Conservation (phyloP, 2,329 filamentous ascomycete genomes). For the Fusarium palustre region DNA sequence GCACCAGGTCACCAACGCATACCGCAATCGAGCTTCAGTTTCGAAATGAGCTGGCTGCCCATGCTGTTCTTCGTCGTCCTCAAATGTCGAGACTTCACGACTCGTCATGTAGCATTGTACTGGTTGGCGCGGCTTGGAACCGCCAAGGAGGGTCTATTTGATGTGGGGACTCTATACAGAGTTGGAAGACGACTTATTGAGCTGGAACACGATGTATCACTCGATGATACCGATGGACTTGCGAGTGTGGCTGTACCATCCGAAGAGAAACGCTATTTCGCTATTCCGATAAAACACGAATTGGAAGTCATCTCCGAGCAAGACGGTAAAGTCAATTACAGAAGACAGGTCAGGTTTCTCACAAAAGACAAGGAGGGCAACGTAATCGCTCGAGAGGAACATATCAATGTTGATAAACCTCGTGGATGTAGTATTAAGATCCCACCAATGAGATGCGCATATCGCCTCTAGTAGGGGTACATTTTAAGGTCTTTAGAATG, state of each 20-base stretch:
- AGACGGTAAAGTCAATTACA: background rate
- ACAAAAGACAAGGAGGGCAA: background rate
- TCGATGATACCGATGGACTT: background rate
- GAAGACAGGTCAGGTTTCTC: constrained; percentile 2
- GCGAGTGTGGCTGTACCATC: background rate
- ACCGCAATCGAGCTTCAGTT: background rate
- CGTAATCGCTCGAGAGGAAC: background rate
- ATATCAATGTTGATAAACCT: constrained; percentile 11
- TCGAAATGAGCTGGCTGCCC: constrained; percentile 15
- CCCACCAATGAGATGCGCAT: constrained; percentile 16
- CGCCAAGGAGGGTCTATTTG: constrained; percentile 17
- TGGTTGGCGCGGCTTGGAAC: background rate
- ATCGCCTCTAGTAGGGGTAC: too few relatives aligned
- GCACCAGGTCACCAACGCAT: too few relatives aligned
- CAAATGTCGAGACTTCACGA: background rate
- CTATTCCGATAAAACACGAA: constrained; percentile 7
- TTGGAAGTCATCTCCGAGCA: background rate
- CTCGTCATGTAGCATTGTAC: background rate
- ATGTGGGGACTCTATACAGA: constrained; percentile 21
- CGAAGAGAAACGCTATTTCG: constrained; percentile 7
- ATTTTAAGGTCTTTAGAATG: too few relatives aligned
- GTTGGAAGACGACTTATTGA: constrained; percentile 14
- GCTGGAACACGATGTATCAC: background rate
- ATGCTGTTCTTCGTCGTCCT: constrained; percentile 2
- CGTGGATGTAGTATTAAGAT: background rate